Evolutionary conservation across 2,329 filamentous ascomycete species (phyloP).

Genomic region (Grosmannia huntii): DNA sequence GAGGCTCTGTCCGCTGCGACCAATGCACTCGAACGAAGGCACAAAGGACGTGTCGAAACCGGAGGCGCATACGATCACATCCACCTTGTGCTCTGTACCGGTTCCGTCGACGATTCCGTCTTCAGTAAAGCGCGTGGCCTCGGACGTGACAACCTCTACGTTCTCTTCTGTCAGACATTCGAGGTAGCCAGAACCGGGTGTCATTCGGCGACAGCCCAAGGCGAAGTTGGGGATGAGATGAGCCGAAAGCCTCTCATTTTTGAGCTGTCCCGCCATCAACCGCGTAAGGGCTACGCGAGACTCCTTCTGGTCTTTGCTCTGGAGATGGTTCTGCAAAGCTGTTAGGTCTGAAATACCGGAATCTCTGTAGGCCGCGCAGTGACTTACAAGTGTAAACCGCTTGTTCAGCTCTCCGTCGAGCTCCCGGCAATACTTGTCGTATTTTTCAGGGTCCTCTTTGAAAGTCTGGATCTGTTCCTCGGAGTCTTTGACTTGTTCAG

Average conservation of each 20-base stretch:
- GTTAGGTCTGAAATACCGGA: too few species aligned
- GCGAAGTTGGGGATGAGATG: slow-evolving; percentile 1
- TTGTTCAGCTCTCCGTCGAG: slow-evolving; percentile 9
- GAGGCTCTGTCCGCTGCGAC: slow-evolving; percentile 3
- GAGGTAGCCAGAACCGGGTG: slow-evolving; percentile 28
- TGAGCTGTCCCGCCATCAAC: too few species aligned
- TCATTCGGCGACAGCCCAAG: slow-evolving; percentile 27
- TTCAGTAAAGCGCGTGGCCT: slow-evolving; percentile 22
- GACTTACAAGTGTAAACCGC: slow-evolving; percentile 3
- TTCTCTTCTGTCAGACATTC: slow-evolving; percentile 30
- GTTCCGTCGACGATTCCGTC: slow-evolving; percentile 17
- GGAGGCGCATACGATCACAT: slow-evolving; percentile 22
- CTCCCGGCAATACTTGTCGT: slow-evolving; percentile 6
- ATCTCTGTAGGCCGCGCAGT: too few species aligned
- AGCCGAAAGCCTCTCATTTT: too few species aligned
- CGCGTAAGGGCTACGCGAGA: too few species aligned
- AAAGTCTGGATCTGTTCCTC: too few species aligned
- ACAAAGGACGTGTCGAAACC: slow-evolving; percentile 21
- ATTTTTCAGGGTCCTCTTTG: slow-evolving; percentile 18
- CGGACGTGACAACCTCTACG: slow-evolving; percentile 26
- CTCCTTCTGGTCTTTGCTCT: too few species aligned
- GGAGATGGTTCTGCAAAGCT: too few species aligned
- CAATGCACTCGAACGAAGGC: slow-evolving; percentile 17
- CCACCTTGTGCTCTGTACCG: slow-evolving; percentile 16
- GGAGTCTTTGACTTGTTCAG: too few species aligned